A percentile compares a stretch with the other conserved stretches of the same genome.
These are phyloP conservation scores for Lasiodiplodia theobromae DNA, from an alignment of 2,329 filamentous ascomycete genomes.

Conservation along the genomic window DNA sequence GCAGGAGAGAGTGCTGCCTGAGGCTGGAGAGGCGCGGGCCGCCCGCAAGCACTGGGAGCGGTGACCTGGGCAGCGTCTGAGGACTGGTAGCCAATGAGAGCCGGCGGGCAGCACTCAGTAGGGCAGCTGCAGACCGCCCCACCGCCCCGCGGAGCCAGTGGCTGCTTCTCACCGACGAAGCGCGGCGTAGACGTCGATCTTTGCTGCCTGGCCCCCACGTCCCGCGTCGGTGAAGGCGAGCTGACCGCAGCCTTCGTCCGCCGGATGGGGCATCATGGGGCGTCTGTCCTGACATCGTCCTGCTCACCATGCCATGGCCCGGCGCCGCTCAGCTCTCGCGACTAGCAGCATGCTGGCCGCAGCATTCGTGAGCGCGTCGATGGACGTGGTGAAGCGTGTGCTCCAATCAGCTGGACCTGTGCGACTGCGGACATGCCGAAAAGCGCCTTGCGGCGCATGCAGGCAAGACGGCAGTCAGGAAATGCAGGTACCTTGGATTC, in stretches of 20 bases:
- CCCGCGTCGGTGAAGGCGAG: slow-evolving; percentile 27
- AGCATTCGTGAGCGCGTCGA: not conserved
- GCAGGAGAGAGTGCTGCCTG: slow-evolving; percentile 19
- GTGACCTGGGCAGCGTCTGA: slow-evolving; percentile 1
- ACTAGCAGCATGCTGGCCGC: not conserved
- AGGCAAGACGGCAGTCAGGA: slow-evolving; percentile 17
- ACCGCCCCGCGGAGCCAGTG: not conserved
- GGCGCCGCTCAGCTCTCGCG: slow-evolving; percentile 5
- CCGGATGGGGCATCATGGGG: slow-evolving; percentile 15
- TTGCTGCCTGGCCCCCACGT: slow-evolving; percentile 18
- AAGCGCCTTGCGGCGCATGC: slow-evolving; percentile 20
- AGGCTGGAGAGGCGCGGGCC: slow-evolving; percentile 7
- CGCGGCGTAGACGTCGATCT: slow-evolving; percentile 2
- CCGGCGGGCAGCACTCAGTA: too few relatives aligned
- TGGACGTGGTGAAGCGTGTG: not conserved
- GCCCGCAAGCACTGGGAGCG: slow-evolving; percentile 4
- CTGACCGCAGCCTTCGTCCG: slow-evolving; percentile 20
- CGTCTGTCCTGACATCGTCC: slow-evolving; percentile 5
- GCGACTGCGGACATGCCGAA: slow-evolving; percentile 16
- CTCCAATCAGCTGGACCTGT: slow-evolving; percentile 6
- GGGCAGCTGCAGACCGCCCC: too few relatives aligned
- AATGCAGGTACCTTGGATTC: slow-evolving; percentile 25
- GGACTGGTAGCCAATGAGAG: not conserved
- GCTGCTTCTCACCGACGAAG: slow-evolving; percentile 11
- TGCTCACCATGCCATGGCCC: slow-evolving; percentile 6